phyloP scores from a whole-genome alignment of 495 filamentous ascomycete species.

The Hypoxylon intermedium region DNA sequence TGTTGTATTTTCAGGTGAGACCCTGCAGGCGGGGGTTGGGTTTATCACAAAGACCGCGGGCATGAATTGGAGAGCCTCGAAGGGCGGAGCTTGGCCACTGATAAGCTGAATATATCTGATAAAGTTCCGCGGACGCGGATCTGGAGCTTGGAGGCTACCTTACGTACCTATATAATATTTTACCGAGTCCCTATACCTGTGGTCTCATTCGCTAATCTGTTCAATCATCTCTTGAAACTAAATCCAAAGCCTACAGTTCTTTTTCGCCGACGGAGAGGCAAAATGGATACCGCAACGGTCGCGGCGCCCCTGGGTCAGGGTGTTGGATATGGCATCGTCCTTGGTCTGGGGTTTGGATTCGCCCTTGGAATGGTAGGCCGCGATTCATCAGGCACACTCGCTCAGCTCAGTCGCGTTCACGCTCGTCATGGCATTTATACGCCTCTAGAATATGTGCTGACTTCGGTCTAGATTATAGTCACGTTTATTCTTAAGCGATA shows the following conservation, averaged over 20 bases:
- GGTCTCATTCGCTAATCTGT: constrained; percentile 1
- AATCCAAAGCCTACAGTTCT: neutral
- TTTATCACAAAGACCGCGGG: constrained; percentile 18
- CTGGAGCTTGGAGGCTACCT: neutral
- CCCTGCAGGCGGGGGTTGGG: constrained; percentile 35
- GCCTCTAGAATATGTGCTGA: constrained; percentile 5
- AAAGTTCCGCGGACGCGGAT: neutral
- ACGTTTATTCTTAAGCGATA: constrained; percentile 85
- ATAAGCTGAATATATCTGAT: constrained; percentile 30
- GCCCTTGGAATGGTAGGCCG: constrained; percentile 76
- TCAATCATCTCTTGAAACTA: neutral
- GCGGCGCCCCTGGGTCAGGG: constrained; percentile 68
- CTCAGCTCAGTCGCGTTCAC: too few relatives aligned
- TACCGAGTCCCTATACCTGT: neutral
- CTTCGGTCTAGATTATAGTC: constrained; percentile 60
- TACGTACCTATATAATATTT: constrained; percentile 20
- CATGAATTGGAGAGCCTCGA: constrained; percentile 21
- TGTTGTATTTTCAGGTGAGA: constrained; percentile 21
- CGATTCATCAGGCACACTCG: neutral
- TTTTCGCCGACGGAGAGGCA: constrained; percentile 3
- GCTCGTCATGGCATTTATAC: neutral
- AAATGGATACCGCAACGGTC: constrained; percentile 27
- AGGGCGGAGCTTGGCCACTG: constrained; percentile 17
- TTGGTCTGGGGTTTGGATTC: constrained; percentile 78
- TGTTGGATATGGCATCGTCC: constrained; percentile 84